Conservation (phyloP, 2,329 filamentous ascomycete species). For the Aspergillus ibericus region DNA sequence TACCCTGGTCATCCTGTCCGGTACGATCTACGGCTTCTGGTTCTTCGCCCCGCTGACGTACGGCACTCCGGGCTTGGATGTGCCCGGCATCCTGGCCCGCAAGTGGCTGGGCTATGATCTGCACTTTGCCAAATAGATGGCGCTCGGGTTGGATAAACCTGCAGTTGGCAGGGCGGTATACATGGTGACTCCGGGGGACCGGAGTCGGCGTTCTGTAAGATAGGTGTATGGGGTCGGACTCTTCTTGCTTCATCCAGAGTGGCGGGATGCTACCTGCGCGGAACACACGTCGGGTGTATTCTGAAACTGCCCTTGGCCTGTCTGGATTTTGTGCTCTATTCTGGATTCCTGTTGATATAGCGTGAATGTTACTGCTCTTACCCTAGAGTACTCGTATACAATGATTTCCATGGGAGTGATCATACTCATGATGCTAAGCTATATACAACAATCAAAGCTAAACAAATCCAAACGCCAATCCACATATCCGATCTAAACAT, state of each 20-base stretch:
- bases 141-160: neutral
- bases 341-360: neutral
- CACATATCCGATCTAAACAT: neutral
- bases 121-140: constrained; percentile 89
- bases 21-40: constrained; percentile 75
- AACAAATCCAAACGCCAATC: constrained; percentile 1
- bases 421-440: neutral
- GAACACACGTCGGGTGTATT: neutral
- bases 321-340: neutral
- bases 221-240: neutral
- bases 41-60: constrained; percentile 97
- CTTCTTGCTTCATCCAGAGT: neutral
- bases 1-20: constrained; percentile 64
- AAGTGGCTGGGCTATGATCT: constrained; percentile 98
- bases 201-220: neutral
- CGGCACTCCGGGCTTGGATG: constrained; percentile 81
- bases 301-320: neutral
- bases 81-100: constrained; percentile 74
- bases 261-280: neutral
- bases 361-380: neutral
- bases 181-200: neutral
- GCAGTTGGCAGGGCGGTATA: neutral
- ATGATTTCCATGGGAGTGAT: neutral
- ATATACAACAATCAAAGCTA: neutral
- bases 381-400: neutral